Percentiles rank a stretch among this genome's conserved stretches.
Conservation (phyloP, 2,329 filamentous ascomycete species). For the Hymenoscyphus scutula region DNA sequence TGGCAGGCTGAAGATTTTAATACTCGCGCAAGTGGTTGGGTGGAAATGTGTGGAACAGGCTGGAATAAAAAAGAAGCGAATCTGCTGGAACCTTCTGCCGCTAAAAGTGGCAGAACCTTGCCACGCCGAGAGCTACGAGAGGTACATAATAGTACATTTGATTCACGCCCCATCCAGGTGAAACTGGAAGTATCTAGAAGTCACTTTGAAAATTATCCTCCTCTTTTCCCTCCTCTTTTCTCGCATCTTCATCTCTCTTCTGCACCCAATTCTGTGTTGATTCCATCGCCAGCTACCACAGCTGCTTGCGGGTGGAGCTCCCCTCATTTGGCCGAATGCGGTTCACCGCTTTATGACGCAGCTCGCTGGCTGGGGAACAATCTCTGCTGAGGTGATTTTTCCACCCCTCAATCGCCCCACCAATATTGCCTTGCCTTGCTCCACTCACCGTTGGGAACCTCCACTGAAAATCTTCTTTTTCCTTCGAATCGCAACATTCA, state of each 20-base stretch:
- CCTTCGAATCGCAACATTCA: no score
- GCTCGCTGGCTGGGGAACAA: not conserved
- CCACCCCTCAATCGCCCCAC: constrained; percentile 2
- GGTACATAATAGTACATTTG: not conserved
- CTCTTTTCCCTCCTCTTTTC: not conserved
- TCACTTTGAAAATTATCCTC: not conserved
- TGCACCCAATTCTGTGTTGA: not conserved
- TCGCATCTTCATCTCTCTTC: not conserved
- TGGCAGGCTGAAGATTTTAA: constrained; percentile 1
- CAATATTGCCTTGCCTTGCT: not conserved
- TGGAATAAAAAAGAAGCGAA: constrained; percentile 5
- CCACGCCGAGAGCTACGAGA: no score
- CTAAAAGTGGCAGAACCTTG: not conserved
- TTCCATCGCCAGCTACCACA: not conserved
- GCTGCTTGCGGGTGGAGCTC: not conserved
- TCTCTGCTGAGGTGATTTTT: constrained; percentile 1
- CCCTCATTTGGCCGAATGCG: not conserved
- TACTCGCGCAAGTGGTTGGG: not conserved
- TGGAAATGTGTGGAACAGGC: constrained; percentile 2
- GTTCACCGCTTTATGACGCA: constrained; percentile 2
- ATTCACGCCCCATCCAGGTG: not conserved
- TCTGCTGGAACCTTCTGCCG: constrained; percentile 1
- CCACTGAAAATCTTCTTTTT: not conserved
- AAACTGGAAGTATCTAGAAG: not conserved
- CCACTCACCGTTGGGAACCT: not conserved